Base-by-base conservation (phyloP, 345 rosid species). In the Eucalyptus polybractea region DNA sequence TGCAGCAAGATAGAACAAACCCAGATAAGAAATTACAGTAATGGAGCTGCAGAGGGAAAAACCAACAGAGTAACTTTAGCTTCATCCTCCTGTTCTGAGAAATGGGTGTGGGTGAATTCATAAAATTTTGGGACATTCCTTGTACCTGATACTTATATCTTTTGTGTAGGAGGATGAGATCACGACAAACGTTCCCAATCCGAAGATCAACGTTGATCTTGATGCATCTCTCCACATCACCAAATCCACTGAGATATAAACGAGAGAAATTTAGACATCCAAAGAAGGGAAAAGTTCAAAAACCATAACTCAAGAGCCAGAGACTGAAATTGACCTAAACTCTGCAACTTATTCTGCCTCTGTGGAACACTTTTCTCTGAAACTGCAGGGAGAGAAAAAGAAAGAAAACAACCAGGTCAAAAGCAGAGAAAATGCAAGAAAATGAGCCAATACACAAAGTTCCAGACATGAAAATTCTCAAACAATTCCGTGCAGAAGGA, bases 151-250 rank as follows among this genome's bases (percentile, higher is more conserved):
- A 88, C 92, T 94, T 91, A 95, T 92, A 87, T 97, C 98, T 17
- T 92, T 91, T 31, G 97, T 92, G 93, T 95, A 96, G 87, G 99
- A 95, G 49, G 99, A 96, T 65, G 97, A 97, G 86, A 97, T 88
- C 13, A 94, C 95, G 90, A 92, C 92, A 54, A 97, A 96, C 86
- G 99, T 94, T 69, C 99, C 99, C 67, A 95, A 89, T 86, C 98
- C 98, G 86, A 98, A 97, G 29, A 93, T 94, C 54, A 96, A 92
- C 33, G 99, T 92, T 40, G 99, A 97, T 90, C 95, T 96, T 54
- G 97, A 93, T 67, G 90, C 91, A 69, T 98, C 99, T 92, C 96
- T 96, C 99, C 99, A 98, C 99, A 98, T 95, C 19, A 96, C 95
- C 85, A 98, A 90, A 93, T 98, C 99, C 93, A 92, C 99, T 98